A percentile compares a stretch with the other conserved stretches of the same genome.
phyloP scores from a whole-genome alignment of 345 rosid genomes.

The Anastatica hierochuntica region DNA sequence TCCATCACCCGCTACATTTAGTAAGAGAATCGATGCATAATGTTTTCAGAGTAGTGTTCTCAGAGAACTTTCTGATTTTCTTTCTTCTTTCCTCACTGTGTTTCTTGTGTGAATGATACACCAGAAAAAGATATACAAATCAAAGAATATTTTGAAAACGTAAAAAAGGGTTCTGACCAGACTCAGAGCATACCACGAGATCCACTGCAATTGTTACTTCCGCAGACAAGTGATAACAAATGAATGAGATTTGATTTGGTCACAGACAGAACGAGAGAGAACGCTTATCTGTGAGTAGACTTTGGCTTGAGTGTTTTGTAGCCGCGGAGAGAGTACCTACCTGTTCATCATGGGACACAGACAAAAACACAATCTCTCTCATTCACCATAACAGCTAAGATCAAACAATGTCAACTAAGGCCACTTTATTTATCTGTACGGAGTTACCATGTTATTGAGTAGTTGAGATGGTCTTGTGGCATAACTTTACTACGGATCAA shows the following conservation, averaged over 20 bases:
- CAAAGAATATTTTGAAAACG: background rate
- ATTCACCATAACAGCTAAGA: background rate
- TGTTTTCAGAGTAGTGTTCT: background rate
- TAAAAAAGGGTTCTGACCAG: background rate
- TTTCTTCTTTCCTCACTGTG: conserved; percentile 7
- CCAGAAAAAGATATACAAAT: conserved; percentile 5
- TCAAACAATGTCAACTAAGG: no score
- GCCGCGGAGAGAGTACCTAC: conserved; percentile 98
- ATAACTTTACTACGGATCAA: conserved; percentile 87
- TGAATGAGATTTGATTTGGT: no score
- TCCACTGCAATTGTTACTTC: no score
- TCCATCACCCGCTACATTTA: conserved; percentile 10
- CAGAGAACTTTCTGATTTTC: background rate
- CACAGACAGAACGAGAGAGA: conserved; percentile 6
- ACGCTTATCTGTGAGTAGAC: conserved; percentile 34
- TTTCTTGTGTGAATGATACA: conserved; percentile 18
- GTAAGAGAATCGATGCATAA: background rate
- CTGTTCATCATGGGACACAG: conserved; percentile 4
- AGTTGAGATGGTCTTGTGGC: conserved; percentile 98
- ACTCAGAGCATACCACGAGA: background rate
- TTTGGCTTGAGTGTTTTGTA: conserved; percentile 58
- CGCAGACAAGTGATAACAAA: no score
- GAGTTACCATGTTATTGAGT: conserved; percentile 75
- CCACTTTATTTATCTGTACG: background rate
- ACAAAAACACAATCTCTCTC: conserved; percentile 1